Evolutionary conservation across 169 alveolate genomes (phyloP).

Genomic region (Plasmodium ovale): DNA sequence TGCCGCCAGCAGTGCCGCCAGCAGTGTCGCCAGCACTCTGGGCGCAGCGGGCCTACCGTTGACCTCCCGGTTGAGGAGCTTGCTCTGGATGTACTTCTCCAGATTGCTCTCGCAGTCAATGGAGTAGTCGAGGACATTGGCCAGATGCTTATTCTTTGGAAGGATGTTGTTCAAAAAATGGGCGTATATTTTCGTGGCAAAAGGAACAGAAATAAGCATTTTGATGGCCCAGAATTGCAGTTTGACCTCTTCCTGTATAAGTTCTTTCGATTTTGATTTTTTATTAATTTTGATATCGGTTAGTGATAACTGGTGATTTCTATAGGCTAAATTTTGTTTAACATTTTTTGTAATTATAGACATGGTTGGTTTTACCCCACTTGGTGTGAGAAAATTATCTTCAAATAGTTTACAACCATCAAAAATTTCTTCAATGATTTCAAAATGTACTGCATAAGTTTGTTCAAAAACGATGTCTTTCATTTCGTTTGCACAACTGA

Average conservation of each 20-base stretch:
- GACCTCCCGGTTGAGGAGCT: slow-evolving; percentile 64
- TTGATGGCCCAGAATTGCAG: slow-evolving; percentile 91
- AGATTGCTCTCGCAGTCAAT: slow-evolving; percentile 79
- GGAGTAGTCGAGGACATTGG: slow-evolving; percentile 70
- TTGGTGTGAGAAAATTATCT: slow-evolving; percentile 84
- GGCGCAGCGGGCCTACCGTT: slow-evolving; percentile 24
- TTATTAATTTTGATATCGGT: slow-evolving; percentile 83
- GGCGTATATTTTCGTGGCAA: slow-evolving; percentile 88
- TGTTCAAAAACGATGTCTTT: slow-evolving; percentile 90
- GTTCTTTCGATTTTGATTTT: slow-evolving; percentile 84
- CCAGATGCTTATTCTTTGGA: slow-evolving; percentile 78
- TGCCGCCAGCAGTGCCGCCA: too few species aligned
- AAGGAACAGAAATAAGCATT: slow-evolving; percentile 88
- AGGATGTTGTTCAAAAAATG: slow-evolving; percentile 87
- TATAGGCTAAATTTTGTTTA: slow-evolving; percentile 81
- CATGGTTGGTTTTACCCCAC: slow-evolving; percentile 82
- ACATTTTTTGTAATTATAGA: slow-evolving; percentile 81
- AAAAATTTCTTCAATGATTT: slow-evolving; percentile 89
- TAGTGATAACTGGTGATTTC: slow-evolving; percentile 84
- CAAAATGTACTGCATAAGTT: slow-evolving; percentile 91
- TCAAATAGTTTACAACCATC: slow-evolving; percentile 89
- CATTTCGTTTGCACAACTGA: slow-evolving; percentile 88
- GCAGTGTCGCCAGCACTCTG: too few species aligned
- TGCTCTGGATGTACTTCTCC: slow-evolving; percentile 78
- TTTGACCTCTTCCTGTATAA: slow-evolving; percentile 88